These are phyloP conservation scores for Cordyceps javanica DNA, from an alignment of 2,329 filamentous ascomycete genomes.

Conservation along the genomic window DNA sequence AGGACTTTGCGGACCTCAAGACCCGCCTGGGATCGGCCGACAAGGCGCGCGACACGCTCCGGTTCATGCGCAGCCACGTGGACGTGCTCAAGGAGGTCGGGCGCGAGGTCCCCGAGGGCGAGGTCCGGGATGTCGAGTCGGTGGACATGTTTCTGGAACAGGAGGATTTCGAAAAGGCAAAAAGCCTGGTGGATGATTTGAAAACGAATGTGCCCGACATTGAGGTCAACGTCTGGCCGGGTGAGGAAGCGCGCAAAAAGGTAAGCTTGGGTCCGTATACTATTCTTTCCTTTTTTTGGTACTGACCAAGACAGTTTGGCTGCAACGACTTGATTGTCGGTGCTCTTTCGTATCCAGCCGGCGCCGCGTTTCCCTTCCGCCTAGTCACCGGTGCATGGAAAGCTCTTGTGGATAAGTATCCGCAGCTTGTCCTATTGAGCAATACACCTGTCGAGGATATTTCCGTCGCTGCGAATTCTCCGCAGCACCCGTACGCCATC, in stretches of 20 bases:
- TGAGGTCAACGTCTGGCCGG: constrained; percentile 28
- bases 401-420: constrained; percentile 30
- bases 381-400: constrained; percentile 42
- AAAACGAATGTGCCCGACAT: constrained; percentile 34
- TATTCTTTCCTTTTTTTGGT: neutral
- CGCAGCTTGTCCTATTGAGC: constrained; percentile 32
- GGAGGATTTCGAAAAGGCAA: constrained; percentile 28
- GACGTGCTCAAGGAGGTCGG: constrained; percentile 34
- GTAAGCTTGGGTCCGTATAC: constrained; percentile 15
- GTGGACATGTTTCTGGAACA: constrained; percentile 39
- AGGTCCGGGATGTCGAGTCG: constrained; percentile 40
- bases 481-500: constrained; percentile 32
- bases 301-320: constrained; percentile 24
- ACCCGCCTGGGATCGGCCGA: constrained; percentile 22
- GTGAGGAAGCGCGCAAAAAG: constrained; percentile 26
- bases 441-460: constrained; percentile 27
- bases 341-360: constrained; percentile 39
- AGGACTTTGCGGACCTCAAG: constrained; percentile 31
- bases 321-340: constrained; percentile 31
- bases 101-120: constrained; percentile 27
- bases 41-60: constrained; percentile 33
- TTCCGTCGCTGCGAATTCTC: neutral
- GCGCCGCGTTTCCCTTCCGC: constrained; percentile 45
- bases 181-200: constrained; percentile 27
- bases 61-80: constrained; percentile 40